These are phyloP conservation scores for Paramecium tetraurelia DNA, from an alignment of 73 alveolate genomes.

Conservation along the genomic window DNA sequence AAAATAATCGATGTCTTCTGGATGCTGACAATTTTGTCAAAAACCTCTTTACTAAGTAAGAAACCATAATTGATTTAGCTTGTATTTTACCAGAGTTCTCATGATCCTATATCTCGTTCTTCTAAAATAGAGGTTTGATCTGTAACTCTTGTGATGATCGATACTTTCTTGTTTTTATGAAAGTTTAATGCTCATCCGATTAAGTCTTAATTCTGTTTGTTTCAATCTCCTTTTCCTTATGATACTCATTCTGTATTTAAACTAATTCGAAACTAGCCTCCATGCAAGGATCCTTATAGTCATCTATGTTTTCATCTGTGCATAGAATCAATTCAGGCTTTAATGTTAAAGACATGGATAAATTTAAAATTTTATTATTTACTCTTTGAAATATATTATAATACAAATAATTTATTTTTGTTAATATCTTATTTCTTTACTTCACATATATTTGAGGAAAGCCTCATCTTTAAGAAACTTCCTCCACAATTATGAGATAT, in stretches of 20 bases:
- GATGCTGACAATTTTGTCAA: conserved; percentile 4
- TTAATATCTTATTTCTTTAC: background rate
- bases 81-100: background rate
- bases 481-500: too few species aligned
- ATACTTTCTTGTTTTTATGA: background rate
- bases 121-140: background rate
- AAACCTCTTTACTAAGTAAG: conserved; percentile 6
- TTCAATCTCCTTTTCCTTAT: background rate
- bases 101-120: background rate
- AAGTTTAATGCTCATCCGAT: conserved; percentile 6
- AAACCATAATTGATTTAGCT: conserved; percentile 27
- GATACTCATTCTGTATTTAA: background rate
- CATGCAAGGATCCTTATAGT: background rate
- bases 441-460: background rate
- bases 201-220: background rate
- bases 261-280: background rate
- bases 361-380: background rate
- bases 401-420: background rate
- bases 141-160: background rate
- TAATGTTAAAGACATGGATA: background rate
- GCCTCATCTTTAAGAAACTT: background rate
- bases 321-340: background rate
- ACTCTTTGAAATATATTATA: background rate
- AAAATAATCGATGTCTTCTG: background rate
- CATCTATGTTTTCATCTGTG: background rate